Percentiles rank a stretch among this genome's conserved stretches.
phyloP scores from a whole-genome alignment of 1,284 basidiomycete genomes.

The Dichomitus squalens region DNA sequence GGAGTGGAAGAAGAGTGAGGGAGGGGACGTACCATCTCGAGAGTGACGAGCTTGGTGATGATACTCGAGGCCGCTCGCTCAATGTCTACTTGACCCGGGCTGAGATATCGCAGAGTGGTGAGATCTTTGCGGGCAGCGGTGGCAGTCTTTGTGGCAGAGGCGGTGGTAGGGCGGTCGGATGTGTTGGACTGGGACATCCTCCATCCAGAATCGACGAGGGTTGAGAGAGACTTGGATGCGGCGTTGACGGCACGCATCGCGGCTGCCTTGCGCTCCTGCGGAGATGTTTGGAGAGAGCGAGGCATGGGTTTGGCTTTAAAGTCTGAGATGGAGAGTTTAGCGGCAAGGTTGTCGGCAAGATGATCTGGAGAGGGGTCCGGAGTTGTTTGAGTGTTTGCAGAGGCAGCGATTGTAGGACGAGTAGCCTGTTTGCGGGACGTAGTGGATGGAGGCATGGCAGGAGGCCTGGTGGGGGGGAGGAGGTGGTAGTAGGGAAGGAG shows the following conservation, averaged over 20 bases:
- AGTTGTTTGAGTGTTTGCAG: constrained; percentile 12
- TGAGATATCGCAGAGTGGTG: constrained; percentile 45
- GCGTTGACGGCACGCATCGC: constrained; percentile 66
- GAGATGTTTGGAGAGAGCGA: neutral
- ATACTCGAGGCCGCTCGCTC: constrained; percentile 72
- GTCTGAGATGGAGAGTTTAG: constrained; percentile 27
- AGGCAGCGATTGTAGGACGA: constrained; percentile 5
- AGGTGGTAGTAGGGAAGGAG: too few relatives aligned
- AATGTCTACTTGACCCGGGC: constrained; percentile 57
- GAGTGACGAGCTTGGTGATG: constrained; percentile 59
- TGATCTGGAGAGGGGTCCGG: constrained; percentile 21
- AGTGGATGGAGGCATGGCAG: constrained; percentile 11
- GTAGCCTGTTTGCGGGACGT: constrained; percentile 5
- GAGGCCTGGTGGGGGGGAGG: neutral
- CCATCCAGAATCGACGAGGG: constrained; percentile 59
- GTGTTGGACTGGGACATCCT: constrained; percentile 38
- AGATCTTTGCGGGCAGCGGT: constrained; percentile 42
- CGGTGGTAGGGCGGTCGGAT: constrained; percentile 26
- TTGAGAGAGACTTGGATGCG: constrained; percentile 58
- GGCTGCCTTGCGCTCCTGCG: constrained; percentile 29
- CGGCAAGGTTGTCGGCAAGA: constrained; percentile 27
- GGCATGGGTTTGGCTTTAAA: constrained; percentile 23
- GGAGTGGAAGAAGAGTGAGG: constrained; percentile 2
- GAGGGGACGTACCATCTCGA: constrained; percentile 60
- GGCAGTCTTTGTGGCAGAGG: constrained; percentile 37